phyloP scores from a whole-genome alignment of 345 rosid species.

The Pugionium dolabratum region DNA sequence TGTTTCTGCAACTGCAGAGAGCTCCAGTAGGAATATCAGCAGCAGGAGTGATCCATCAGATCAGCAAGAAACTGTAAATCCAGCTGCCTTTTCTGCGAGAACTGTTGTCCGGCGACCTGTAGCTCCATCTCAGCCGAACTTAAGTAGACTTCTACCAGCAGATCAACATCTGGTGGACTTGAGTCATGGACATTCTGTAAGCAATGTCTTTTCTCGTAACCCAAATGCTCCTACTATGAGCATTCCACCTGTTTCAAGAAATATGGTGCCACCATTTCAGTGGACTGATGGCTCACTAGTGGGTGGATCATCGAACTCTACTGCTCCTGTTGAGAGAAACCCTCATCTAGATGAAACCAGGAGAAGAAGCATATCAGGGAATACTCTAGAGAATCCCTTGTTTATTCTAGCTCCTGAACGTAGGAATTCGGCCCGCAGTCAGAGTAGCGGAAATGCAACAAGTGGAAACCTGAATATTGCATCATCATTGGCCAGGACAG shows the following conservation, averaged over 20 bases:
- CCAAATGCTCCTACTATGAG: slow-evolving; percentile 44
- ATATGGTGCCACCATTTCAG: slow-evolving; percentile 49
- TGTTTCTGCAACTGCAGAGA: slow-evolving; percentile 47
- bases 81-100: slow-evolving; percentile 55
- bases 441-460: slow-evolving; percentile 40
- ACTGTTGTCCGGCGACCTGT: slow-evolving; percentile 47
- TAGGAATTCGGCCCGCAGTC: slow-evolving; percentile 49
- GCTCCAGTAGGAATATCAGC: slow-evolving; percentile 59
- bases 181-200: slow-evolving; percentile 45
- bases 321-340: slow-evolving; percentile 48
- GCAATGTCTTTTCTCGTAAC: slow-evolving; percentile 40
- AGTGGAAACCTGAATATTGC: slow-evolving; percentile 42
- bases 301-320: slow-evolving; percentile 49
- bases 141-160: slow-evolving; percentile 49
- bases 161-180: slow-evolving; percentile 51
- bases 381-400: slow-evolving; percentile 53
- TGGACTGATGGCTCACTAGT: slow-evolving; percentile 57
- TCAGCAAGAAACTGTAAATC: slow-evolving; percentile 50
- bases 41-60: slow-evolving; percentile 57
- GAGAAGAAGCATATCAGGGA: slow-evolving; percentile 45
- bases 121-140: slow-evolving; percentile 44
- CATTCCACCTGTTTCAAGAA: slow-evolving; percentile 58
- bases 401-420: slow-evolving; percentile 53
- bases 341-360: slow-evolving; percentile 42
- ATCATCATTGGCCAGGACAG: slow-evolving; percentile 45